phyloP scores from a whole-genome alignment of 139 green algal genomes.

The Chlorella sp. region DNA sequence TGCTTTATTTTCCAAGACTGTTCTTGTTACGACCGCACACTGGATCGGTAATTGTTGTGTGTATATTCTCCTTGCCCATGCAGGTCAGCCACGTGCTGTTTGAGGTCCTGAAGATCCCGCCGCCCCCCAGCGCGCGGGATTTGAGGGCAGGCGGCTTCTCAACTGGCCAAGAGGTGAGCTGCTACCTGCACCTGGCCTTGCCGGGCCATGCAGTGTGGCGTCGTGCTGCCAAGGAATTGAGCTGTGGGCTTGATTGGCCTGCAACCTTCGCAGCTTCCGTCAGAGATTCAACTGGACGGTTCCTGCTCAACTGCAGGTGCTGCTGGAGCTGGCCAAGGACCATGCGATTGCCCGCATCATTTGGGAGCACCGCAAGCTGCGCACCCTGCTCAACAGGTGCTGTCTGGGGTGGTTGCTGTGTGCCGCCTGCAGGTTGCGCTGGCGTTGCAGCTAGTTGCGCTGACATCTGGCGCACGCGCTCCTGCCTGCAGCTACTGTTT shows the following conservation, averaged over 20 bases:
- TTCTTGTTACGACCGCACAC: too few relatives aligned
- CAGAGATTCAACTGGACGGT: not conserved
- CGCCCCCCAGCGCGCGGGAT: slow-evolving; percentile 59
- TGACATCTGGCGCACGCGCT: too few relatives aligned
- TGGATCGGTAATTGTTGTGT: too few relatives aligned
- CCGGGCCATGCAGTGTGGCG: too few relatives aligned
- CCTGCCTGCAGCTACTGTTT: too few relatives aligned
- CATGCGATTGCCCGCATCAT: slow-evolving; percentile 66
- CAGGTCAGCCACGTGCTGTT: slow-evolving; percentile 66
- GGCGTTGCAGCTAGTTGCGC: too few relatives aligned
- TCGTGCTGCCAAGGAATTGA: too few relatives aligned
- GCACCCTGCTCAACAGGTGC: slow-evolving; percentile 67
- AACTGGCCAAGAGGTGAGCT: slow-evolving; percentile 41
- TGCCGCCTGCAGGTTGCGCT: too few relatives aligned
- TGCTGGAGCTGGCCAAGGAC: slow-evolving; percentile 64
- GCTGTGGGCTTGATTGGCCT: too few relatives aligned
- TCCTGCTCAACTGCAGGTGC: slow-evolving; percentile 35
- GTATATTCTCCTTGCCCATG: not conserved
- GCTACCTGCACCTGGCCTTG: too few relatives aligned
- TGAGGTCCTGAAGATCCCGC: slow-evolving; percentile 64
- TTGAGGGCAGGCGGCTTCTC: slow-evolving; percentile 41
- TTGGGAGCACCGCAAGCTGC: slow-evolving; percentile 71
- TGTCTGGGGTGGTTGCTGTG: not conserved
- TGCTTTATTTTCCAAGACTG: too few relatives aligned
- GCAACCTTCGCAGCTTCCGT: too few relatives aligned